phyloP scores from a whole-genome alignment of 1,284 basidiomycete species.

The Pascua guehoae region DNA sequence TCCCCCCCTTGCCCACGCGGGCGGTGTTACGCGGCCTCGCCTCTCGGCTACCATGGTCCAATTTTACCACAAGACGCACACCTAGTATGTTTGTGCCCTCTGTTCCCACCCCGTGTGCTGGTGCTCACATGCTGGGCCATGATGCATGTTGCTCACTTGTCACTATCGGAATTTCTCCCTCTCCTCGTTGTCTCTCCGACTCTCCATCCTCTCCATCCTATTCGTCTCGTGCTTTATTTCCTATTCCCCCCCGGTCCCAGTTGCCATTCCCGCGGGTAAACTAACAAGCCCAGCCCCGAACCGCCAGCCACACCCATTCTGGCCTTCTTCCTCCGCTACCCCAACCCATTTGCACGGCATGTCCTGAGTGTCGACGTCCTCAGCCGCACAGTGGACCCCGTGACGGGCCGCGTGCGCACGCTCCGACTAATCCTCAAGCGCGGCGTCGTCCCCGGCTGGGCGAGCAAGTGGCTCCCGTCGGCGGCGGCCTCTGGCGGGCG shows the following conservation, averaged over 20 bases:
- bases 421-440: conserved; percentile 88
- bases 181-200: no score
- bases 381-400: conserved; percentile 66
- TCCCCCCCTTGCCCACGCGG: no score
- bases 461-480: conserved; percentile 65
- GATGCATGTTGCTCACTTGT: neutral
- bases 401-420: conserved; percentile 71
- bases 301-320: conserved; percentile 71
- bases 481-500: conserved; percentile 54
- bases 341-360: conserved; percentile 92
- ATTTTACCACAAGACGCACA: conserved; percentile 33
- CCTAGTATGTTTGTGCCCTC: conserved; percentile 21
- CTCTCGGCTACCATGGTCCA: conserved; percentile 21
- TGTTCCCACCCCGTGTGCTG: neutral
- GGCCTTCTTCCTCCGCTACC: conserved; percentile 93
- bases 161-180: no score
- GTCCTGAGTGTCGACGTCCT: conserved; percentile 93
- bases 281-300: conserved; percentile 34
- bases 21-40: neutral
- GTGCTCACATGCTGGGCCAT: neutral
- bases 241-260: neutral
- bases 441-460: conserved; percentile 86
- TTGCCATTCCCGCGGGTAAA: neutral
- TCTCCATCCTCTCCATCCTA: no score
- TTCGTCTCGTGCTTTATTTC: neutral